Evolutionary conservation across 257 asterid species (phyloP), one percentile per base, ranked within the genome.

Genomic region (Coffea eugenioides): DNA sequence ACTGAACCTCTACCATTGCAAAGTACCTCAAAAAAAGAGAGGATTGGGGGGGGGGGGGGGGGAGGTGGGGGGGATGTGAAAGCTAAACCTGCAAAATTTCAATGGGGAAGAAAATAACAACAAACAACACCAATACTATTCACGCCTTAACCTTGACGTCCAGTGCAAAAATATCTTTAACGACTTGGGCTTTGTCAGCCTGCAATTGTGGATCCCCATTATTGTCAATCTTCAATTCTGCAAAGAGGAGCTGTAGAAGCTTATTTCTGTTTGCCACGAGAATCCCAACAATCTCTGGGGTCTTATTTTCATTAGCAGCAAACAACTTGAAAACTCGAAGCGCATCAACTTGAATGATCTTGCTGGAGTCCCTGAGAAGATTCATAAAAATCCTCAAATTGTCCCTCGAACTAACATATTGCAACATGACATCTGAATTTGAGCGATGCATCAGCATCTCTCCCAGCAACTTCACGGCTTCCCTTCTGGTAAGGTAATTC

Each of bases 301-400:
- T 97, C 79, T 94, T 94, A 64, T 94, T 87, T 86, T 90, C 93
- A 79, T 92, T 94, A 75, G 97, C 97, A 7, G 89, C 97, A 85
- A 92, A 94, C 77, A 94, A 85, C 97, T 94, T 92, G 66, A 94
- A 94, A 77, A 94, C 94, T 72, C 92, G 97, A 85, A 94, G 92
- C n/a, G 98, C 97, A 80, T 94, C 98, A 8, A 94, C 85, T 81
- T 45, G 71, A 8, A 21, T 10, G 14, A 56, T 15, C n/a, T 56
- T 56, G 62, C 62, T 56, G n/a, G 62, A 56, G 23, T 56, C 62
- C 9, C 52, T 43, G 57, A 77, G 92, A 81, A 94, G 97, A 89
- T 94, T 92, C 98, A 91, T 94, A 79, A 92, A 90, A 87, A 94
- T 89, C 91, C 98, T 92, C 92, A 94, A 85, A 80, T 94, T 92